Evolutionary conservation across 176 grass and related monocot genomes (phyloP).

Genomic region (Rhipidocladum racemiflorum): DNA sequence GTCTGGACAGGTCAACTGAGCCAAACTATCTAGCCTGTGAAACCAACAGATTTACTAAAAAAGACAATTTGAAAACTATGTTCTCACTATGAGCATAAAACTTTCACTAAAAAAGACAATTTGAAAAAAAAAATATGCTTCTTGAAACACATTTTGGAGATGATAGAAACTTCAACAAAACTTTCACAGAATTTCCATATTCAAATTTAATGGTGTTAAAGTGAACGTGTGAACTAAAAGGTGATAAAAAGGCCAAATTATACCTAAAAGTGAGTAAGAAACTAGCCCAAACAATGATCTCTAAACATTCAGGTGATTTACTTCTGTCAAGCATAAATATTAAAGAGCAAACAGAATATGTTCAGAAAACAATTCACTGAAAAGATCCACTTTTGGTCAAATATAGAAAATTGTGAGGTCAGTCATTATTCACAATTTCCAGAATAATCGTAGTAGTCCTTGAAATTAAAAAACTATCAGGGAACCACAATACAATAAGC

Average conservation of each 20-base stretch:
- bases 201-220: neutral
- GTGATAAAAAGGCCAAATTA: neutral
- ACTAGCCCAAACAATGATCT: neutral
- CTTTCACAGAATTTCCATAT: neutral
- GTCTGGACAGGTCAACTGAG: neutral
- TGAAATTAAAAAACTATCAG: too few relatives aligned
- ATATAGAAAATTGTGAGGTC: neutral
- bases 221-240: neutral
- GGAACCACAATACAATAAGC: neutral
- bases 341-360: neutral
- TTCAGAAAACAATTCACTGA: neutral
- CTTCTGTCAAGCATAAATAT: neutral
- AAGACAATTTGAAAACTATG: neutral
- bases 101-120: neutral
- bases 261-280: neutral
- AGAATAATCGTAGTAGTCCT: too few relatives aligned
- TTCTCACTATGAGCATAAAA: neutral
- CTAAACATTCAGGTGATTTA: neutral
- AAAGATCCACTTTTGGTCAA: neutral
- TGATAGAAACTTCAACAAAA: neutral
- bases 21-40: neutral
- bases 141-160: neutral
- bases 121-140: neutral
- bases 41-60: neutral
- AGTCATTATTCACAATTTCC: neutral